These are phyloP conservation scores for Neoscytalidium dimidiatum DNA, from an alignment of 2,329 filamentous ascomycete species.

Conservation along the genomic window DNA sequence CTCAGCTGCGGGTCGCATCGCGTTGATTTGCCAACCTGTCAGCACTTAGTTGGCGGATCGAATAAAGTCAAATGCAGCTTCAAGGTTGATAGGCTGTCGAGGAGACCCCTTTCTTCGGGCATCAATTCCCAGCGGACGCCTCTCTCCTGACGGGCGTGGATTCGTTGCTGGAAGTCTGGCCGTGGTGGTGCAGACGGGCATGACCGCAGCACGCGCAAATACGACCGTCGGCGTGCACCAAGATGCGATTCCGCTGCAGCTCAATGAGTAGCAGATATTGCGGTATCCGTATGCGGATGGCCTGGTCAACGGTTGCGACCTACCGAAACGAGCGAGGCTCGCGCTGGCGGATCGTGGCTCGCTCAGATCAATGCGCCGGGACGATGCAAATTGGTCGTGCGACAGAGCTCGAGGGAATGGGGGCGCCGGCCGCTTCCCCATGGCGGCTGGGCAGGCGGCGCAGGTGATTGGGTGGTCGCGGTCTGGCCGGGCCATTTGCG, in stretches of 20 bases:
- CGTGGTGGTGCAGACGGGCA: background rate
- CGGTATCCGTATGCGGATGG: background rate
- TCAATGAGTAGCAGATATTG: slow-evolving; percentile 15
- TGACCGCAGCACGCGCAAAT: background rate
- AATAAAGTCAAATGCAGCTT: background rate
- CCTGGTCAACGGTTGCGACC: background rate
- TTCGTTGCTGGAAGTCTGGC: background rate
- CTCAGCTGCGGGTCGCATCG: slow-evolving; percentile 8
- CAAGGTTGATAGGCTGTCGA: background rate
- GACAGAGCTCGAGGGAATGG: background rate
- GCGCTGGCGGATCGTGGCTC: background rate
- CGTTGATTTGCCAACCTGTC: background rate
- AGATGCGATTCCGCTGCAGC: background rate
- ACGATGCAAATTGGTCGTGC: slow-evolving; percentile 10
- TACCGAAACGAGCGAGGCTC: background rate
- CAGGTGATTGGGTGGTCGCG: background rate
- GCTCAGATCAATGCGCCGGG: slow-evolving; percentile 4
- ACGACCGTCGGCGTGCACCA: background rate
- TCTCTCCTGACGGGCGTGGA: background rate
- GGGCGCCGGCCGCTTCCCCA: slow-evolving; percentile 4
- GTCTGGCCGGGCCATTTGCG: slow-evolving; percentile 3
- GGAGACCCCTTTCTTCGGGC: slow-evolving; percentile 6
- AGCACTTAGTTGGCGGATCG: background rate
- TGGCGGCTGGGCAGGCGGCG: background rate
- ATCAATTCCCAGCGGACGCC: background rate